These are phyloP conservation scores for Filosporella fistucella DNA, from an alignment of 495 filamentous ascomycete genomes.

Conservation along the genomic window DNA sequence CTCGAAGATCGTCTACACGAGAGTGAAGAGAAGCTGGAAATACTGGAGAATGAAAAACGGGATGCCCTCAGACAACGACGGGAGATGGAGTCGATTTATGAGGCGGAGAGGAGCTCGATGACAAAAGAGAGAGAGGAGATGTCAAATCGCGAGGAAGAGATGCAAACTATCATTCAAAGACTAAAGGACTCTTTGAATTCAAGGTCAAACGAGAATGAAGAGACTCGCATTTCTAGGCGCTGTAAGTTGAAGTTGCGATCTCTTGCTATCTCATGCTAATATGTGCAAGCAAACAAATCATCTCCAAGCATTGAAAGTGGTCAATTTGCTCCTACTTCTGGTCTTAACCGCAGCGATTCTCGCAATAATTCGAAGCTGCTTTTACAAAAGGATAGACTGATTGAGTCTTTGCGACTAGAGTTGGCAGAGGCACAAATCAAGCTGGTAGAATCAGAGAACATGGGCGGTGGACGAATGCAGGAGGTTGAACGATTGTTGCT, in stretches of 20 bases:
- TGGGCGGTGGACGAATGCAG: constrained; percentile 75
- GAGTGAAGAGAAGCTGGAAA: constrained; percentile 73
- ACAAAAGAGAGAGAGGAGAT: constrained; percentile 89
- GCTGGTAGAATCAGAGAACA: constrained; percentile 89
- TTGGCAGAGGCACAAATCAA: constrained; percentile 94
- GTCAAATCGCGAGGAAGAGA: constrained; percentile 74
- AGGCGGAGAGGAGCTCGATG: constrained; percentile 81
- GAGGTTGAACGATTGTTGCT: constrained; percentile 85
- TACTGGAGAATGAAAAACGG: constrained; percentile 72
- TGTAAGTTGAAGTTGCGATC: constrained; percentile 52
- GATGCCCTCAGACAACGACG: constrained; percentile 74
- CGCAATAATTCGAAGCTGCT: constrained; percentile 82
- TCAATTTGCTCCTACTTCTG: constrained; percentile 85
- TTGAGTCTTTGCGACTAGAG: constrained; percentile 86
- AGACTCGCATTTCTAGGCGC: constrained; percentile 61
- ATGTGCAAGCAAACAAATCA: constrained; percentile 23
- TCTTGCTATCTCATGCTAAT: constrained; percentile 17
- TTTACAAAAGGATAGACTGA: constrained; percentile 92
- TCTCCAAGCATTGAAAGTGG: constrained; percentile 40
- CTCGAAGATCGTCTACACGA: constrained; percentile 84
- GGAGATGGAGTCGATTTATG: constrained; percentile 86
- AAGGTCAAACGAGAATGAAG: constrained; percentile 61
- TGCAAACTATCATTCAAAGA: constrained; percentile 82
- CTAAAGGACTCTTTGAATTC: constrained; percentile 83
- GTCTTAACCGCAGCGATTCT: constrained; percentile 74